Conservation (phyloP, 306 rosid genomes). For the Vigna mungo region DNA sequence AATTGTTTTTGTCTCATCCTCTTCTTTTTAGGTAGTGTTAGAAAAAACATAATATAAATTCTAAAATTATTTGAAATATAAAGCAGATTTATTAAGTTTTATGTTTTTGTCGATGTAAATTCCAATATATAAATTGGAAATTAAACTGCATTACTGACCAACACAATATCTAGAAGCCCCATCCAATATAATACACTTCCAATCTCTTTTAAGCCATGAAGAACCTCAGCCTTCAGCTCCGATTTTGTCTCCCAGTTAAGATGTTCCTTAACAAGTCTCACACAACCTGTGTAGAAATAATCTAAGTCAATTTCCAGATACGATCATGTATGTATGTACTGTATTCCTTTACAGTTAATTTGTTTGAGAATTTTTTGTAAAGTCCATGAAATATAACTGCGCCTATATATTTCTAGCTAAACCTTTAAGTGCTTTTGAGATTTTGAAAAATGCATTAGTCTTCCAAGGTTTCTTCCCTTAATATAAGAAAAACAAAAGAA, state of each 20-base stretch:
- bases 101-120: slow-evolving; percentile 10
- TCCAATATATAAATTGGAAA: slow-evolving; percentile 35
- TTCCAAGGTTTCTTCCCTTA: not conserved
- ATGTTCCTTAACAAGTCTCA: slow-evolving; percentile 87
- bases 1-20: not conserved
- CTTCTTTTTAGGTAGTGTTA: not conserved
- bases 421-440: slow-evolving; percentile 19
- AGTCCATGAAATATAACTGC: slow-evolving; percentile 13
- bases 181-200: slow-evolving; percentile 96
- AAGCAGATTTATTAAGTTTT: slow-evolving; percentile 29
- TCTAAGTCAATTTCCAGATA: slow-evolving; percentile 37
- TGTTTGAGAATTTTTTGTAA: slow-evolving; percentile 5
- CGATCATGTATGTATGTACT: slow-evolving; percentile 17
- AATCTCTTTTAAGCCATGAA: slow-evolving; percentile 92
- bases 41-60: not conserved
- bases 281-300: slow-evolving; percentile 70
- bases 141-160: slow-evolving; percentile 68
- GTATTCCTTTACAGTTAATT: slow-evolving; percentile 15
- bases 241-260: slow-evolving; percentile 90
- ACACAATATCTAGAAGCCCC: slow-evolving; percentile 93
- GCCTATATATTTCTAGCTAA: slow-evolving; percentile 29
- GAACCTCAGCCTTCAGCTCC: slow-evolving; percentile 90
- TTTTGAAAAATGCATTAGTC: slow-evolving; percentile 32
- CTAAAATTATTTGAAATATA: slow-evolving; percentile 5
- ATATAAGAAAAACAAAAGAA: not conserved